phyloP scores from a whole-genome alignment of 2,329 filamentous ascomycete genomes.

The Westerdykella aurantiaca region DNA sequence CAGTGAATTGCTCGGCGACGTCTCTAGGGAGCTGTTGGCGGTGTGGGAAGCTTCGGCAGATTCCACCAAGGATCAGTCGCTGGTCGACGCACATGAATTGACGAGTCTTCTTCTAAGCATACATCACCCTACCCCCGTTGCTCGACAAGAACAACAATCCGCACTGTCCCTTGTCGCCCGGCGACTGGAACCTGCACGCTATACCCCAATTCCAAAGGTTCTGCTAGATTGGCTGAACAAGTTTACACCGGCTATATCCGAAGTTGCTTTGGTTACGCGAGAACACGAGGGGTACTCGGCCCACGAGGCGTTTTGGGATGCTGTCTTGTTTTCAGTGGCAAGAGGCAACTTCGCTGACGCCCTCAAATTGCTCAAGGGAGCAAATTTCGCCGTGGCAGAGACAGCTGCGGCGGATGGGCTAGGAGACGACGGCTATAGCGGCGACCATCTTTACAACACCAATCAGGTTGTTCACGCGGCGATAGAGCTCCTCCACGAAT shows the following conservation, averaged over 20 bases:
- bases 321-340: constrained; percentile 62
- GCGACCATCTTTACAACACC: constrained; percentile 70
- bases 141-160: constrained; percentile 18
- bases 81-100: constrained; percentile 73
- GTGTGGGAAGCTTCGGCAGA: constrained; percentile 50
- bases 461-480: constrained; percentile 65
- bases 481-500: constrained; percentile 63
- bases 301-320: constrained; percentile 78
- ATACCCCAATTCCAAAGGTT: constrained; percentile 62
- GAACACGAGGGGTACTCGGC: constrained; percentile 67
- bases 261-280: constrained; percentile 59
- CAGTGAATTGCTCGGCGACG: constrained; percentile 20
- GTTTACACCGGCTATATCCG: constrained; percentile 64
- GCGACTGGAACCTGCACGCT: constrained; percentile 18
- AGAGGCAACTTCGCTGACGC: constrained; percentile 67
- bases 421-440: constrained; percentile 63
- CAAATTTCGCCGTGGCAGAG: constrained; percentile 71
- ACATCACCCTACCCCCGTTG: constrained; percentile 53
- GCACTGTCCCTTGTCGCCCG: constrained; percentile 22
- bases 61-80: constrained; percentile 30
- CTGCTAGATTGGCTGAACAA: constrained; percentile 77
- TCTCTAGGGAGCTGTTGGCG: constrained; percentile 24
- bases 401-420: constrained; percentile 58
- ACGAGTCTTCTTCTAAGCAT: constrained; percentile 71
- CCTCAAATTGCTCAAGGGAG: constrained; percentile 62